phyloP scores from a whole-genome alignment of 2,329 filamentous ascomycete genomes.

The Penicillium frequentans region DNA sequence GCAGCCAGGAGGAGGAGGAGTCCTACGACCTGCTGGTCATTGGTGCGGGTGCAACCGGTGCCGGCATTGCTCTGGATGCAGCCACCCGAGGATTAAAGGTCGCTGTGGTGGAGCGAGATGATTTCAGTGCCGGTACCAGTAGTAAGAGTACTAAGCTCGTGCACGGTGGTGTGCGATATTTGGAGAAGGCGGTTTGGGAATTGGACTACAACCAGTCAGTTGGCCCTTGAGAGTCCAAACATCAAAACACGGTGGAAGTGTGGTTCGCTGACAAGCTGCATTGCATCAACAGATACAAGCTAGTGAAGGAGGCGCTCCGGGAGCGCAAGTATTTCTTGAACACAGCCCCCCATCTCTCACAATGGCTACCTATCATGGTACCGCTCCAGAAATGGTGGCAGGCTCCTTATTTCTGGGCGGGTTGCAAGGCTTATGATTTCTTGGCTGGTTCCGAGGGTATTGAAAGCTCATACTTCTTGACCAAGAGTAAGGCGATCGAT shows the following conservation, averaged over 20 bases:
- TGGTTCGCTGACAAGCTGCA: not conserved
- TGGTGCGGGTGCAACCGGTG: slow-evolving; percentile 75
- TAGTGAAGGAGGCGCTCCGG: slow-evolving; percentile 78
- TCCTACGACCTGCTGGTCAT: slow-evolving; percentile 77
- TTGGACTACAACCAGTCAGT: slow-evolving; percentile 75
- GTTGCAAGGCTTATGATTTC: slow-evolving; percentile 79
- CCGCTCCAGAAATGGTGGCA: slow-evolving; percentile 83
- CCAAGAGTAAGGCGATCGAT: slow-evolving; percentile 80
- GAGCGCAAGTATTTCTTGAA: slow-evolving; percentile 82
- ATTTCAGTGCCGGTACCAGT: slow-evolving; percentile 79
- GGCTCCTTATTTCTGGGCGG: slow-evolving; percentile 70
- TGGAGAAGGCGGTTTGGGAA: slow-evolving; percentile 85
- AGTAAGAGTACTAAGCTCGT: slow-evolving; percentile 87
- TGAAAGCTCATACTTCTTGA: slow-evolving; percentile 85
- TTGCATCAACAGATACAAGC: slow-evolving; percentile 51
- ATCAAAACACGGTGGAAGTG: not conserved
- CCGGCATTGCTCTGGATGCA: slow-evolving; percentile 78
- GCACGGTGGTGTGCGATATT: slow-evolving; percentile 79
- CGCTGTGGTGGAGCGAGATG: slow-evolving; percentile 77
- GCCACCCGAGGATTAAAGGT: slow-evolving; percentile 77
- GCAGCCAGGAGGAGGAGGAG: slow-evolving; percentile 47
- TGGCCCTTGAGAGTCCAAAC: not conserved
- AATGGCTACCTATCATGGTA: slow-evolving; percentile 80
- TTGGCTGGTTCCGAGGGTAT: slow-evolving; percentile 84
- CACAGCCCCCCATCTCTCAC: slow-evolving; percentile 78